Evolutionary conservation across 139 green algal genomes (phyloP).

Genomic region (Raphidocelis subcapitata): DNA sequence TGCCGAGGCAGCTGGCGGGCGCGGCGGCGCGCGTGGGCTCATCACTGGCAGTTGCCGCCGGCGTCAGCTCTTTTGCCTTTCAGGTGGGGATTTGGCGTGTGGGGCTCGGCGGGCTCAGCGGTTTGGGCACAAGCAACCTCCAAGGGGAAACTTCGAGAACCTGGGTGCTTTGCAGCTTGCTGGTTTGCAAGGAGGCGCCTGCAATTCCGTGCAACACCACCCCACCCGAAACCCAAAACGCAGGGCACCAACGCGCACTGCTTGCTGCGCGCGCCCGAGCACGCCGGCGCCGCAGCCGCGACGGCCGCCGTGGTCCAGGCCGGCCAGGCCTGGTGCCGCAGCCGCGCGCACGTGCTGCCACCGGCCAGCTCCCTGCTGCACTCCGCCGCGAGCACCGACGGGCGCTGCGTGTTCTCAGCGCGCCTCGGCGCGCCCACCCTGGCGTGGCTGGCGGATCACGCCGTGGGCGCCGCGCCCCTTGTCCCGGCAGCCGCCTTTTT

Average conservation of each 20-base stretch:
- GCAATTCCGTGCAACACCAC: no score
- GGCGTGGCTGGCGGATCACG: conserved; percentile 72
- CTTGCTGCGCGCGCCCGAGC: conserved; percentile 32
- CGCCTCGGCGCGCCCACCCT: conserved; percentile 29
- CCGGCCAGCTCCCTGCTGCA: conserved; percentile 46
- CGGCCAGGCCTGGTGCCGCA: neutral
- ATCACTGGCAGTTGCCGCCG: no score
- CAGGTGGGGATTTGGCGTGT: no score
- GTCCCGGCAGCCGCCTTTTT: conserved; percentile 70
- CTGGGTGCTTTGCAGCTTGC: no score
- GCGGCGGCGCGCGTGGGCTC: neutral
- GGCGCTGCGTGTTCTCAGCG: conserved; percentile 26
- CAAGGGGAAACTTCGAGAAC: no score
- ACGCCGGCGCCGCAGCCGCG: neutral
- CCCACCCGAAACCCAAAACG: no score
- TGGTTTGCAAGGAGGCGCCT: no score
- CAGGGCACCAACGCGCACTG: conserved; percentile 79
- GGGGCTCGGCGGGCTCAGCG: no score
- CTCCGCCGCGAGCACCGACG: neutral
- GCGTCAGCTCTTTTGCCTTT: conserved; percentile 83
- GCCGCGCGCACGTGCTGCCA: conserved; percentile 34
- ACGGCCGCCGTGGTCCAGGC: conserved; percentile 11
- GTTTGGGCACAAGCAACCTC: no score
- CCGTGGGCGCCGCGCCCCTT: conserved; percentile 46
- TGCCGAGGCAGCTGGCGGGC: conserved; percentile 30